Conservation (phyloP, 2,329 filamentous ascomycete species). For the Pseudogymnoascus sp. region DNA sequence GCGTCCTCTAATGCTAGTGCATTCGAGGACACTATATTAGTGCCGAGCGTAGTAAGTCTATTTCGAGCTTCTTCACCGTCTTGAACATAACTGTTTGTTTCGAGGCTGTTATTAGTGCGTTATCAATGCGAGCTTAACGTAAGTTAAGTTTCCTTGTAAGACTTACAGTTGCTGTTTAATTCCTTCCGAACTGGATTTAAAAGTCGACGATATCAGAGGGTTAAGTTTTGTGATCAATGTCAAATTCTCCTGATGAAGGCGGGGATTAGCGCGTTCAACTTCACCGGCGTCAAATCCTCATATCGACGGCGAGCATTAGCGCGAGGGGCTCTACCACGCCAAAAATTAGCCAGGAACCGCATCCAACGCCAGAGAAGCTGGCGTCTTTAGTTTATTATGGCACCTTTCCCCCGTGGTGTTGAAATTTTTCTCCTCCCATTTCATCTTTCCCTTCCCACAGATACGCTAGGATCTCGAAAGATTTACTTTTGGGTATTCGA, state of each 20-base stretch:
- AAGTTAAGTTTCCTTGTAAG: not conserved
- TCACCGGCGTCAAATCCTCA: not conserved
- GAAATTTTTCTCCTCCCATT: not conserved
- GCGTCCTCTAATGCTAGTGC: not conserved
- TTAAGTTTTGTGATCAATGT: not conserved
- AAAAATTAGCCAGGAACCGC: not conserved
- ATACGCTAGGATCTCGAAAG: not conserved
- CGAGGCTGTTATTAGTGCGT: not conserved
- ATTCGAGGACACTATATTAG: not conserved
- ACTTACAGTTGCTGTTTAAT: not conserved
- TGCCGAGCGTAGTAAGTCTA: not conserved
- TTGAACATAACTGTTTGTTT: not conserved
- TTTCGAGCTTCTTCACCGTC: not conserved
- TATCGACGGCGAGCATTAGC: not conserved
- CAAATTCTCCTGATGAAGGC: not conserved
- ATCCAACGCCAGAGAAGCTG: not conserved
- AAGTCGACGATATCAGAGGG: not conserved
- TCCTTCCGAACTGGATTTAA: not conserved
- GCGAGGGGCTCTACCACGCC: not conserved
- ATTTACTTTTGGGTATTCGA: not conserved
- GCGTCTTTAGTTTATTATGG: not conserved
- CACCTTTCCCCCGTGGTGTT: not conserved
- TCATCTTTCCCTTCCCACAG: not conserved
- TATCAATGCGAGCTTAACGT: not conserved
- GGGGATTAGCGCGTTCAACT: not conserved